Base-by-base conservation (phyloP, 176 grass and related monocot genomes). In the Saccharum spontaneum region DNA sequence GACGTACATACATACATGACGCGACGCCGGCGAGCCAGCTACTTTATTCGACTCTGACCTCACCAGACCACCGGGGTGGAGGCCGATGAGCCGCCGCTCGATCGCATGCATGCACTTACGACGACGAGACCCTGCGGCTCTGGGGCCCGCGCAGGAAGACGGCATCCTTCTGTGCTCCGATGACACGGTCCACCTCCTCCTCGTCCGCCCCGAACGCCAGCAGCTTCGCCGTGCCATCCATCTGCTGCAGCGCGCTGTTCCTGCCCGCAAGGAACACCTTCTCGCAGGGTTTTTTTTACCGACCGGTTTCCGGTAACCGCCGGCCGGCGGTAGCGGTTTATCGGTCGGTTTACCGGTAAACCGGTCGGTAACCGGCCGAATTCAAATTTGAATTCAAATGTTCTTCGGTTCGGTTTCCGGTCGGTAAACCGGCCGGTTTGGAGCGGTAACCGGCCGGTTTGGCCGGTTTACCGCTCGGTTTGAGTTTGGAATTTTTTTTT, bases 131-230 rank as follows among this genome's bases (percentile, higher is more conserved):
- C 31, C 55, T 54, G 34, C 55, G 10, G 33, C 44, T 38, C 13
- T 73, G 69, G 8, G 89, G 91, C 10, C 89, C 91, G 26, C 54
- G 23, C 20, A 90, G 31, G 87, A 97, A 97, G 36, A 89, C 84
- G 22, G 80, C 69, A 31, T 97, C 89, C 38, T 48, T 31, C 80
- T 93, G 89, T 18, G 94, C 89, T 18, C 81, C 80, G 12, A 97
- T 23, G 39, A 93, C 74, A 41, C 44, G 86, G 48, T 97, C 91
- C 62, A 87, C 91, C 44, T 90, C 68, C 69, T 67, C 73, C 43
- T 20, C 84, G 5, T 73, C 28, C 0, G 41, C 64, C 10, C 50
- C 73, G 86, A 83, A 87, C 72, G 30, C 46, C 13, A 87, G 46
- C 62, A 9, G 11, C 48, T 87, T 87, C 37, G 79, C 79, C 48